Evolutionary conservation across 805 yeast genomes (phyloP).

Genomic region (Ascoidea rubescens): DNA sequence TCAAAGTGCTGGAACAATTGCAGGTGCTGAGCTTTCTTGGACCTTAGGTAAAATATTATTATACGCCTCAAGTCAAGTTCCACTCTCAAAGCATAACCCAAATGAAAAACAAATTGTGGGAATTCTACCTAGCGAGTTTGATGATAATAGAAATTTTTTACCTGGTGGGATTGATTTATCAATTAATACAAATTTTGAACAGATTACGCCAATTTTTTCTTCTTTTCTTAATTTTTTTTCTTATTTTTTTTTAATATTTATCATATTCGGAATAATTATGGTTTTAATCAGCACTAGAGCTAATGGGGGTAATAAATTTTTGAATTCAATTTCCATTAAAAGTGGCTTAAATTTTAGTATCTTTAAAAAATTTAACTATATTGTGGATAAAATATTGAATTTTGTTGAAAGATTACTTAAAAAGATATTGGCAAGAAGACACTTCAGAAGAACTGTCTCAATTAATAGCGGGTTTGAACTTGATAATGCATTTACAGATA

Average conservation of each 20-base stretch:
- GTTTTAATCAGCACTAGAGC: background rate
- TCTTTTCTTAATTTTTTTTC: too few species aligned
- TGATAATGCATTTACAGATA: too few species aligned
- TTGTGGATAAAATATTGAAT: too few species aligned
- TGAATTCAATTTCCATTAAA: too few species aligned
- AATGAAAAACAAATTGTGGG: constrained; percentile 4
- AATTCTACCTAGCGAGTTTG: constrained; percentile 7
- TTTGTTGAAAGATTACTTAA: too few species aligned
- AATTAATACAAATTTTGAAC: too few species aligned
- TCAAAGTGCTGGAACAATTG: constrained; percentile 66
- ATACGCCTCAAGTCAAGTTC: constrained; percentile 63
- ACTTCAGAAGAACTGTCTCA: too few species aligned
- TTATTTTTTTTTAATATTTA: too few species aligned
- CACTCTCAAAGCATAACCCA: background rate
- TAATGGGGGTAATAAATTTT: background rate
- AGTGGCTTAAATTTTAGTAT: background rate
- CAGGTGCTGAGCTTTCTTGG: constrained; percentile 89
- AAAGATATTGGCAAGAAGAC: too few species aligned
- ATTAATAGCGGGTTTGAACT: too few species aligned
- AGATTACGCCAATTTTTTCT: too few species aligned
- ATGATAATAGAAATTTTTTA: constrained; percentile 4
- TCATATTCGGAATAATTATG: too few species aligned
- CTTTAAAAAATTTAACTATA: background rate
- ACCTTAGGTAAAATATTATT: constrained; percentile 79
- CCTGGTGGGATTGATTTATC: constrained; percentile 6